These are phyloP conservation scores for Zanthoxylum bungeanum DNA, from an alignment of 345 rosid genomes.

Conservation along the genomic window DNA sequence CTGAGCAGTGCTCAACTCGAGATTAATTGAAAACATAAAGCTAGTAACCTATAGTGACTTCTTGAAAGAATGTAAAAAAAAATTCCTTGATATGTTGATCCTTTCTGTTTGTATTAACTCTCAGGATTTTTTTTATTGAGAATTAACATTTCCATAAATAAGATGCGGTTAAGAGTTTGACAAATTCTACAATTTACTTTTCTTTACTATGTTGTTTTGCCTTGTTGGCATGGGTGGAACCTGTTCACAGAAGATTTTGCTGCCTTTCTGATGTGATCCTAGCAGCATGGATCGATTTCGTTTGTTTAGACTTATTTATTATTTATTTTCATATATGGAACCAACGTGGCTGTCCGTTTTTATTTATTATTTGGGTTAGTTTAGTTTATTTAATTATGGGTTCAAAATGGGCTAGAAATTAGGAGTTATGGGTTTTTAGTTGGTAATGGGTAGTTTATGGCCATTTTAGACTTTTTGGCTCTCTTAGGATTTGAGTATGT, in stretches of 20 bases:
- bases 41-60: not conserved
- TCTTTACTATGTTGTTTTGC: not conserved
- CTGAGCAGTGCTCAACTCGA: not conserved
- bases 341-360: too few relatives aligned
- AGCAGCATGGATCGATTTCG: too few relatives aligned
- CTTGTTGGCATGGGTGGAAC: not conserved
- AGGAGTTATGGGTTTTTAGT: too few relatives aligned
- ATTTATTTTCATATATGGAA: too few relatives aligned
- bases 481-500: too few relatives aligned
- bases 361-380: too few relatives aligned
- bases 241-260: not conserved
- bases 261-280: too few relatives aligned
- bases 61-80: not conserved
- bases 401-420: too few relatives aligned
- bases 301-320: too few relatives aligned
- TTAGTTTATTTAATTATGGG: too few relatives aligned
- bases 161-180: not conserved
- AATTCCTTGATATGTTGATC: not conserved
- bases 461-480: too few relatives aligned
- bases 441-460: too few relatives aligned
- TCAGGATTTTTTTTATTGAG: not conserved
- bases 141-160: not conserved
- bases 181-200: not conserved
- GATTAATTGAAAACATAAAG: not conserved
- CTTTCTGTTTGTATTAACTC: not conserved